Evolutionary conservation across 306 rosid genomes (phyloP).

Genomic region (Prunus davidiana): DNA sequence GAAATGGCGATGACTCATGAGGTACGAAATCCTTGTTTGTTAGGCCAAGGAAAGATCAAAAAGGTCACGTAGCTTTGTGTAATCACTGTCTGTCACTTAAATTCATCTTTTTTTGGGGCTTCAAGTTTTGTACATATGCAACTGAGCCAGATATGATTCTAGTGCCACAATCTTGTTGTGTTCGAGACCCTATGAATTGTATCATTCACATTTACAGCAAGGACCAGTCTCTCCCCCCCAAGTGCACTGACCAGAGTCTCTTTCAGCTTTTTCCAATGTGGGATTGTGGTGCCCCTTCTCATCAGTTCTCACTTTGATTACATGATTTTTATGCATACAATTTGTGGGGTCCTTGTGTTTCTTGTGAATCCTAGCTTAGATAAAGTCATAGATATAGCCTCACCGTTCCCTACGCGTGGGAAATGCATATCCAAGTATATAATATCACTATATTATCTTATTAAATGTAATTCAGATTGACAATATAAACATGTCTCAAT

Average conservation of each 20-base stretch:
- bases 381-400: background rate
- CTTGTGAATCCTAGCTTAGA: background rate
- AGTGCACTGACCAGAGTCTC: slow-evolving; percentile 14
- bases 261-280: slow-evolving; percentile 26
- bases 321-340: slow-evolving; percentile 7
- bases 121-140: slow-evolving; percentile 17
- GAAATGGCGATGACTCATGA: background rate
- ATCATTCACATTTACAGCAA: slow-evolving; percentile 21
- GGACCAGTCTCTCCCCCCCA: slow-evolving; percentile 5
- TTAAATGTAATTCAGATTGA: background rate
- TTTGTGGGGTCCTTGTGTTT: slow-evolving; percentile 21
- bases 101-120: slow-evolving; percentile 6
- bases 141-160: slow-evolving; percentile 2
- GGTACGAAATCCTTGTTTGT: background rate
- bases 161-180: slow-evolving; percentile 11
- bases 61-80: slow-evolving; percentile 13
- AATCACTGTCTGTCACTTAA: background rate
- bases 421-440: background rate
- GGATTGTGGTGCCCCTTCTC: slow-evolving; percentile 18
- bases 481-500: background rate
- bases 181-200: slow-evolving; percentile 18
- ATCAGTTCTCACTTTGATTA: background rate
- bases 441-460: too few relatives aligned
- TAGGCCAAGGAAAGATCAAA: background rate
- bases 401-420: background rate